Percentiles rank a stretch among this genome's conserved stretches.
Conservation (phyloP, 108 stramenopile genomes). For the Cyclotella sp. region DNA sequence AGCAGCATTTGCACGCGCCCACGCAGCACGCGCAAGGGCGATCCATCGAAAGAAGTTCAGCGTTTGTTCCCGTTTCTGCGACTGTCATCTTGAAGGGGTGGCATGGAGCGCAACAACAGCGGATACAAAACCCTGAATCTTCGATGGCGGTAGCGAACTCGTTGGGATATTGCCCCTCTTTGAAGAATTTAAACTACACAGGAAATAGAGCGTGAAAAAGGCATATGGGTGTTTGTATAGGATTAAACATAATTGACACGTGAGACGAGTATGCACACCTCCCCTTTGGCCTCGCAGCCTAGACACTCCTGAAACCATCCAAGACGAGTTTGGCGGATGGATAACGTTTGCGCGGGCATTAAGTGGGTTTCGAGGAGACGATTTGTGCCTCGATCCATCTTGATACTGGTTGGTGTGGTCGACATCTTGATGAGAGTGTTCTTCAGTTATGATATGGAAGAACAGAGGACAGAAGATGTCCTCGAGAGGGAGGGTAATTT, state of each 20-base stretch:
- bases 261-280: too few relatives aligned
- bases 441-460: too few relatives aligned
- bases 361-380: slow-evolving; percentile 56
- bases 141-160: slow-evolving; percentile 67
- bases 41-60: slow-evolving; percentile 58
- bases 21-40: slow-evolving; percentile 58
- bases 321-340: slow-evolving; percentile 62
- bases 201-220: too few relatives aligned
- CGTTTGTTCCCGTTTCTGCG: slow-evolving; percentile 47
- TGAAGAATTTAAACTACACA: slow-evolving; percentile 48
- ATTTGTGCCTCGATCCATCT: slow-evolving; percentile 60
- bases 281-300: slow-evolving; percentile 69
- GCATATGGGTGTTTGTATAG: too few relatives aligned
- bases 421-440: slow-evolving; percentile 26
- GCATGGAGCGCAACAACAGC: slow-evolving; percentile 61
- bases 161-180: slow-evolving; percentile 29
- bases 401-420: slow-evolving; percentile 19
- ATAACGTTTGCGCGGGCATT: slow-evolving; percentile 30
- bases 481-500: too few relatives aligned
- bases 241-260: too few relatives aligned
- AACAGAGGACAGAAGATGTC: too few relatives aligned
- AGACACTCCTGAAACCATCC: slow-evolving; percentile 65
- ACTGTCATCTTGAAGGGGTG: slow-evolving; percentile 61
- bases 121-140: slow-evolving; percentile 66
- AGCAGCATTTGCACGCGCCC: slow-evolving; percentile 70